These are phyloP conservation scores for Metschnikowia arizonensis DNA, from an alignment of 805 yeast species.

Conservation along the genomic window DNA sequence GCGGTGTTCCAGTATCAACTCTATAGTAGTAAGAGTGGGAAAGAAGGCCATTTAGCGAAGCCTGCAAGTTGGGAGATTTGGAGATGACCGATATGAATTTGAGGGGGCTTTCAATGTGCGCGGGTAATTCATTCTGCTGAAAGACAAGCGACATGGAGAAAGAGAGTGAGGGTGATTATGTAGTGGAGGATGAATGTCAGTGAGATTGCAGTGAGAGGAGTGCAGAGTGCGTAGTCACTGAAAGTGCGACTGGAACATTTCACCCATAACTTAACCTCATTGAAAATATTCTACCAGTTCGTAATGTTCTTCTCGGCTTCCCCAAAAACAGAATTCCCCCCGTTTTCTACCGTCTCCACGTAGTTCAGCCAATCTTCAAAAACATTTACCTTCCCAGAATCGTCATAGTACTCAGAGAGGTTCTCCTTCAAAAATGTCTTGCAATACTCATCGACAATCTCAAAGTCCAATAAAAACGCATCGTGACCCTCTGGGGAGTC, in stretches of 20 bases:
- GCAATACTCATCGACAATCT: constrained; percentile 68
- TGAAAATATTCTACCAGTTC: constrained; percentile 57
- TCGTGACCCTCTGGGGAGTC: constrained; percentile 97
- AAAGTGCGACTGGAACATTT: too few relatives aligned
- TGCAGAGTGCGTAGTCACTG: too few relatives aligned
- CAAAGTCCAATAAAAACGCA: constrained; percentile 89
- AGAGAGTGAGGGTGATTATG: too few relatives aligned
- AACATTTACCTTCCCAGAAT: constrained; percentile 41
- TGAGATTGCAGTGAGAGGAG: too few relatives aligned
- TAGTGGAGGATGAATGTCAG: too few relatives aligned
- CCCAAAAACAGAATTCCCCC: constrained; percentile 72
- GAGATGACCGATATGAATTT: constrained; percentile 10
- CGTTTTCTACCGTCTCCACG: constrained; percentile 37
- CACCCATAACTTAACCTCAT: too few relatives aligned
- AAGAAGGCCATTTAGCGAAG: neutral
- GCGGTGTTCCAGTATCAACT: constrained; percentile 4
- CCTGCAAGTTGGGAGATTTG: neutral
- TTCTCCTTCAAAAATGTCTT: constrained; percentile 57
- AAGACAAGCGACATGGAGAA: neutral
- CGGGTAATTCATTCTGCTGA: constrained; percentile 8
- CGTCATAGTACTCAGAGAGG: constrained; percentile 53
- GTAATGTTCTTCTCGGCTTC: constrained; percentile 89
- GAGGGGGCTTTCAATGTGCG: constrained; percentile 9
- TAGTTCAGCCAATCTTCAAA: constrained; percentile 39
- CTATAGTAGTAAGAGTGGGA: constrained; percentile 1